Conservation (phyloP, 352 stramenopile genomes). For the Globisporangium middletonii region DNA sequence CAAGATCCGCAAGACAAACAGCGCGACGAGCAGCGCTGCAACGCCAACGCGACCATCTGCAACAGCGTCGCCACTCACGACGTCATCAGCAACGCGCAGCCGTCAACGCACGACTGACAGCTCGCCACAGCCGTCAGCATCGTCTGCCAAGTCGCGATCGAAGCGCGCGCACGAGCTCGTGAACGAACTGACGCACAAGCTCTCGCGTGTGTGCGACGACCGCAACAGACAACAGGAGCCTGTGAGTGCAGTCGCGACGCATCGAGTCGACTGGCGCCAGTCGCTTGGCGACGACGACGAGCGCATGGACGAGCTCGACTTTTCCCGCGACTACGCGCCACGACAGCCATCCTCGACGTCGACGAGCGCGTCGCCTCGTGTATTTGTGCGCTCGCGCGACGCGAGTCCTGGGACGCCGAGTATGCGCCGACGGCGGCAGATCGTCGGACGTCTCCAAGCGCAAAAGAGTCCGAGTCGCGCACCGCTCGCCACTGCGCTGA, state of each 20-base stretch:
- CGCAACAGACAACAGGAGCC: background rate
- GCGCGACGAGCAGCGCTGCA: background rate
- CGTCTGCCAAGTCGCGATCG: background rate
- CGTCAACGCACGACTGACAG: background rate
- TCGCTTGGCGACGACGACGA: background rate
- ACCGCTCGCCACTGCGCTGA: background rate
- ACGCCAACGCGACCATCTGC: background rate
- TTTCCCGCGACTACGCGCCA: constrained; percentile 2
- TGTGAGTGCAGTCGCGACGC: background rate
- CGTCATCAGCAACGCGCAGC: background rate
- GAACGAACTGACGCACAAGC: constrained; percentile 4
- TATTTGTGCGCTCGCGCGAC: background rate
- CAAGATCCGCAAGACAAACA: background rate
- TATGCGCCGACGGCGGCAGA: background rate
- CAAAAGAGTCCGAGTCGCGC: background rate
- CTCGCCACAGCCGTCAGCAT: background rate
- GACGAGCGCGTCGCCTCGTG: background rate
- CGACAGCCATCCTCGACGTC: background rate
- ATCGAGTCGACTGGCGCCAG: background rate
- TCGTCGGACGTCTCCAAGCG: background rate
- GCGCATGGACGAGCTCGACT: constrained; percentile 2
- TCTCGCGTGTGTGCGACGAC: constrained; percentile 3
- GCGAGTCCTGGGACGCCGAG: constrained; percentile 3
- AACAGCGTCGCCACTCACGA: background rate
- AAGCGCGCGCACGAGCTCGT: constrained; percentile 4